These are phyloP conservation scores for Kickxella alabastrina DNA, from an alignment of 192 early-diverging fungal species.

Conservation along the genomic window DNA sequence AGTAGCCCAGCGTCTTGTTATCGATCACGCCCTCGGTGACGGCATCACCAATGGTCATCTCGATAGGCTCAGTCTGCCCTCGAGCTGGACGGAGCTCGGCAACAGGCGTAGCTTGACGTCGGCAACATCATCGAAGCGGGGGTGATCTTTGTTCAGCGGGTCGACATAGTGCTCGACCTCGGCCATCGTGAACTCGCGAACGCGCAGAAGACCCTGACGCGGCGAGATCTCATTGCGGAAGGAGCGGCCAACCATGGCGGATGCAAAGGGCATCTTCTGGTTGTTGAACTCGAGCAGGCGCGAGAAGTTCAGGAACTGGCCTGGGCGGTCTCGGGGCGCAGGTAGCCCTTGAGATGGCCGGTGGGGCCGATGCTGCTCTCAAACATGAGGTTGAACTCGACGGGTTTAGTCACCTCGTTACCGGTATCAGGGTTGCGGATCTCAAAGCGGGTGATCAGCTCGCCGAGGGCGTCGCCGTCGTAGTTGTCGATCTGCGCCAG, in stretches of 20 bases:
- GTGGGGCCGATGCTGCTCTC: constrained; percentile 97
- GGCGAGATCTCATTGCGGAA: constrained; percentile 99
- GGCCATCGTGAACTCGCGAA: constrained; percentile 97
- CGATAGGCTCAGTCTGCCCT: constrained; percentile 64
- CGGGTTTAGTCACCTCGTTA: constrained; percentile 85
- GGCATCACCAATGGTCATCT: constrained; percentile 87
- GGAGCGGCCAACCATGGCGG: constrained; percentile 93
- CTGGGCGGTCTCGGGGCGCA: constrained; percentile 99
- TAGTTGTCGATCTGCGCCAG: constrained; percentile 98
- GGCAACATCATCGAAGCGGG: constrained; percentile 83
- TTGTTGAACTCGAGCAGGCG: constrained; percentile 96
- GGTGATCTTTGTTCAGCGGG: constrained; percentile 86
- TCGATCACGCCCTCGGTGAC: constrained; percentile 81
- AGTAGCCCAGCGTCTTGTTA: constrained; percentile 99
- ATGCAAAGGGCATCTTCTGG: constrained; percentile 98
- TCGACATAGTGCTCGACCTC: constrained; percentile 99
- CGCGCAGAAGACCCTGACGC: constrained; percentile 87
- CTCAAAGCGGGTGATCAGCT: constrained; percentile 76
- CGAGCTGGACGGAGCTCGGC: constrained; percentile 69
- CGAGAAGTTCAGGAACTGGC: constrained; percentile 99
- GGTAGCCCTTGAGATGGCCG: constrained; percentile 88
- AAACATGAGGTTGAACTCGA: constrained; percentile 99
- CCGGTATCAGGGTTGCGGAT: constrained; percentile 90
- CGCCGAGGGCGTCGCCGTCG: constrained; percentile 75
- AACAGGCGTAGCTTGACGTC: constrained; percentile 76